These are phyloP conservation scores for Rhizophagus sp. DNA, from an alignment of 192 early-diverging fungal genomes.

Conservation along the genomic window DNA sequence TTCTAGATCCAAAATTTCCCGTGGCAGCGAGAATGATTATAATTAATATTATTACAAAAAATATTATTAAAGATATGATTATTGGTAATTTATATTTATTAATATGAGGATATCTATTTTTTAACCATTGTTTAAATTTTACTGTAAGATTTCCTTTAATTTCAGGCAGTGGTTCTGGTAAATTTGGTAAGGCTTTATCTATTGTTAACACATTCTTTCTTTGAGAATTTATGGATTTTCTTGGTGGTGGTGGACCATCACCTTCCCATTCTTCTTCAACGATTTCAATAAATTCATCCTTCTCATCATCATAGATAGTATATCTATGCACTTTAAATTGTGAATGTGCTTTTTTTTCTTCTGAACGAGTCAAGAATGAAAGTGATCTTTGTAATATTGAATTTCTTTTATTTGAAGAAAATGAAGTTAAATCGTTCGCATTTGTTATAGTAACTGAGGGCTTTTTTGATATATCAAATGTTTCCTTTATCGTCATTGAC, in stretches of 20 bases:
- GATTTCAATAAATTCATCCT: slow-evolving; percentile 19
- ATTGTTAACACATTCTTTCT: background rate
- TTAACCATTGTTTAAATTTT: slow-evolving; percentile 12
- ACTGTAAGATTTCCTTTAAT: background rate
- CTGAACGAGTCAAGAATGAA: background rate
- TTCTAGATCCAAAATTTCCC: background rate
- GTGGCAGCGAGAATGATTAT: slow-evolving; percentile 9
- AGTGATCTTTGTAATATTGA: slow-evolving; percentile 7
- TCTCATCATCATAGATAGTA: slow-evolving; percentile 18
- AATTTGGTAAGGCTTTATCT: slow-evolving; percentile 10
- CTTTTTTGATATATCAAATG: no score
- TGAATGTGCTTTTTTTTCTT: background rate
- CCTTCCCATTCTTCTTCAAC: slow-evolving; percentile 15
- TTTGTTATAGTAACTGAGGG: no score
- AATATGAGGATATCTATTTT: background rate
- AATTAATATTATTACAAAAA: background rate
- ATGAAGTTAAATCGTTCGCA: no score
- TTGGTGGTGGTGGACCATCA: slow-evolving; percentile 6
- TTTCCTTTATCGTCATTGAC: no score
- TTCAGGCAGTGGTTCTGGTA: background rate
- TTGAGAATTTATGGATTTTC: background rate
- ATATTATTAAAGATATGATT: background rate
- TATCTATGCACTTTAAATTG: slow-evolving; percentile 16
- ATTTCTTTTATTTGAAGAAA: background rate
- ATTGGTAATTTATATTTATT: background rate